Evolutionary conservation across 2,329 filamentous ascomycete species (phyloP), one percentile per base, ranked within the genome.

Genomic region (Exserohilum turcica): DNA sequence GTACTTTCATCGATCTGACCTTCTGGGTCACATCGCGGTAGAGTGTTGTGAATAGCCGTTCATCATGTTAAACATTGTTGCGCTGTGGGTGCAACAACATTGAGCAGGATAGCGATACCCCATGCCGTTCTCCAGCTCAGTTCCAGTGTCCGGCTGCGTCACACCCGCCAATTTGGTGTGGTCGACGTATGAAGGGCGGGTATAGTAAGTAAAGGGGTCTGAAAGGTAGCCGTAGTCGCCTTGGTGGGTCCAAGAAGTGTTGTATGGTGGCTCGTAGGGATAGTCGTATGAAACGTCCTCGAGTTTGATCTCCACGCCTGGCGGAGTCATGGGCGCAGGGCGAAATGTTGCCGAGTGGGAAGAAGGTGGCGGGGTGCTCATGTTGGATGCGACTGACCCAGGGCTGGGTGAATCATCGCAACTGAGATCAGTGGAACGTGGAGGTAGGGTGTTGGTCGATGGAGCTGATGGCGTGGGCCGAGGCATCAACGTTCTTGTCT

Each of bases 81-180:
- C 59, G 57, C 79, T 79, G 44, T 76, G 69, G n/a, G 79, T 75
- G 18, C 76, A 69, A 48, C 76, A 80, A 33, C 79, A 73, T 48
- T 71, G 68, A 7, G 65, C 70, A 21, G 68, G 60, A 5, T 56
- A 61, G 27, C 64, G 49, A 48, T 76, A 80, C 18, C 77, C 77
- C 4, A 80, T 63, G 7, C 77, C 76, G 13, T 62, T 60, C 35
- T 76, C 75, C 6, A 80, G 55, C 12, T 74, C 69, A 6, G 70
- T 60, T 0, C 70, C 74, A 18, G 73, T 66, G 10, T 74, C 70
- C 3, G 71, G 68, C 28, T 75, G 70, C 73, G 80, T 77, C 6
- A 66, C 74, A 12, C 76, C 73, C 27, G 81, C 78, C 36, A 80
- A 76, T 42, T 78, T 76, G 9, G 78, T 73, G 15, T 78, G 78